Base-by-base conservation (phyloP, 257 asterid genomes). In the Solanum chmielewskii region DNA sequence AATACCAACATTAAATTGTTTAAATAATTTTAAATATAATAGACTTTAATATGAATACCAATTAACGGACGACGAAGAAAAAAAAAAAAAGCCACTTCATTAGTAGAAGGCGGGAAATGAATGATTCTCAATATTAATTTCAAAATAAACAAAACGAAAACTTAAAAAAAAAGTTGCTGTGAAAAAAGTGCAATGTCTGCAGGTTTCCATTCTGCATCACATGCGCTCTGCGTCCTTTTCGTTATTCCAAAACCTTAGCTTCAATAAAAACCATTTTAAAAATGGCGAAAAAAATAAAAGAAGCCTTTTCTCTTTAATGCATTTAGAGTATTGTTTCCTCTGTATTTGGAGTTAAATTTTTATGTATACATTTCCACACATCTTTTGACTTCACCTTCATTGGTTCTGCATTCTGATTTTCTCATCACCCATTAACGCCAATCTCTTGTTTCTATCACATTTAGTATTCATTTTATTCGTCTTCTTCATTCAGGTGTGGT, bases 161-260 rank as follows among this genome's bases (percentile, higher is more conserved):
- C 85, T 16, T 41, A 82, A 33, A 47, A 8, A 66, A 39, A 68
- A 39, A 81, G 62, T 25, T 81, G 64, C 75, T 16, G 52, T 66
- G 84, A 80, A 68, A 69, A 85, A 42, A 31, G 69, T 78, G 84
- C 56, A 71, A 25, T 10, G 39, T 83, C 56, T 83, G 92, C 84
- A 23, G 87, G 83, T 76, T 42, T 44, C 78, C 86, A 74, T 89
- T 92, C 92, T 80, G 82, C 88, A 47, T 89, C 95, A 93, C 95
- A 91, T 91, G 95, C 94, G 87, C 90, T 83, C 85, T 45, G 68
- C 44, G 85, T 80, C 85, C 85, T 49, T 80, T 80, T 47, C 85
- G 68, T 21, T 80, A 80, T 49, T 80, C 85, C 11, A 80, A 80
- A 80, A 29, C 59, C 60, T 78, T 45, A 13, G 27, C 42, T 77